These are phyloP conservation scores for Syzygium aqueum DNA, from an alignment of 345 rosid genomes.

Conservation along the genomic window DNA sequence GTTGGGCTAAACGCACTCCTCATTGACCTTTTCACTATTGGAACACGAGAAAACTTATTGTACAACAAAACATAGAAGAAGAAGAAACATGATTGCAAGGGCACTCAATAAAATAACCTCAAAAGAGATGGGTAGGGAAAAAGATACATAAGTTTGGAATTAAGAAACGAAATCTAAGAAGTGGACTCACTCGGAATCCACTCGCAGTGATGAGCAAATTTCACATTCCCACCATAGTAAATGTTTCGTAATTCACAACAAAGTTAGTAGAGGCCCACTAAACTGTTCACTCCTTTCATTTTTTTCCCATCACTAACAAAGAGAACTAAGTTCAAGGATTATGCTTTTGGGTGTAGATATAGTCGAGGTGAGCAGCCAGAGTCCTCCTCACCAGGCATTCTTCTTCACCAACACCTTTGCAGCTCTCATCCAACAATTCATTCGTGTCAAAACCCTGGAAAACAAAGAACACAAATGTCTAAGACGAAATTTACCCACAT, in stretches of 20 bases:
- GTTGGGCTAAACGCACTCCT: neutral
- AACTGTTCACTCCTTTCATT: neutral
- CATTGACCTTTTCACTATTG: neutral
- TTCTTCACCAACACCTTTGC: slow-evolving; percentile 37
- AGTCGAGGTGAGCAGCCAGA: slow-evolving; percentile 47
- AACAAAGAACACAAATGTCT: neutral
- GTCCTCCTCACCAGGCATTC: slow-evolving; percentile 46
- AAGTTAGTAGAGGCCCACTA: neutral
- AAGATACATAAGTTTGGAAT: neutral
- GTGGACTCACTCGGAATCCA: neutral
- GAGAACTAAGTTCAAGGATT: neutral
- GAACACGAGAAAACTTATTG: neutral
- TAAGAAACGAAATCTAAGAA: neutral
- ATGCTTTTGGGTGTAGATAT: slow-evolving; percentile 42
- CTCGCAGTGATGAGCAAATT: neutral
- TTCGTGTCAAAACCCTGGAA: neutral
- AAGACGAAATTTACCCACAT: neutral
- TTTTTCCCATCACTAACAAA: neutral
- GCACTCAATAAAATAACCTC: neutral
- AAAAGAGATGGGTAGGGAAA: neutral
- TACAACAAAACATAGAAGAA: neutral
- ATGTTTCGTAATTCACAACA: neutral
- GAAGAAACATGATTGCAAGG: neutral
- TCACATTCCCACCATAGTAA: neutral
- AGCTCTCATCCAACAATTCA: slow-evolving; percentile 18